phyloP scores from a whole-genome alignment of 345 rosid species.

The Luvunga scandens region DNA sequence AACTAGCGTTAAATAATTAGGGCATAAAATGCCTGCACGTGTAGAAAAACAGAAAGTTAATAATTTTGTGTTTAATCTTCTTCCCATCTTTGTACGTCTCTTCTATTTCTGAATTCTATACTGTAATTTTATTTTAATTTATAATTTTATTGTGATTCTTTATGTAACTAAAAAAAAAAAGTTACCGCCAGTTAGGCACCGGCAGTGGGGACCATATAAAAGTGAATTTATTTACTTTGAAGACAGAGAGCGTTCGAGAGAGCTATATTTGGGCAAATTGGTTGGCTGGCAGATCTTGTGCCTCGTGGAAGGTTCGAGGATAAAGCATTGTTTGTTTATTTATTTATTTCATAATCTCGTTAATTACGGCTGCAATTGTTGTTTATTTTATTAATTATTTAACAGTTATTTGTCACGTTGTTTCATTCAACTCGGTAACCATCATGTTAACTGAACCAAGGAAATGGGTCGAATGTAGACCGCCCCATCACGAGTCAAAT shows the following conservation, averaged over 20 bases:
- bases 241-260: background rate
- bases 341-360: background rate
- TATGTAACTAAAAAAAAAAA: background rate
- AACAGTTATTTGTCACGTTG: background rate
- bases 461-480: background rate
- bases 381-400: background rate
- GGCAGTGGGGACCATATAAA: background rate
- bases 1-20: background rate
- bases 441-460: background rate
- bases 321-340: too few relatives aligned
- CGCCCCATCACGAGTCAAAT: background rate
- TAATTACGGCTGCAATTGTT: background rate
- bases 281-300: background rate
- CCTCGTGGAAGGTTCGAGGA: conserved; percentile 1
- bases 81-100: too few relatives aligned
- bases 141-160: background rate
- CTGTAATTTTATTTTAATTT: background rate
- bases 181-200: background rate
- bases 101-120: background rate
- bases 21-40: too few relatives aligned
- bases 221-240: background rate
- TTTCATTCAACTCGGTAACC: background rate
- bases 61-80: too few relatives aligned
- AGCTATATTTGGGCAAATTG: background rate
- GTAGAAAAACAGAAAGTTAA: too few relatives aligned